Evolutionary conservation across 192 early-diverging fungal species (phyloP).

Genomic region (Podila verticillata): DNA sequence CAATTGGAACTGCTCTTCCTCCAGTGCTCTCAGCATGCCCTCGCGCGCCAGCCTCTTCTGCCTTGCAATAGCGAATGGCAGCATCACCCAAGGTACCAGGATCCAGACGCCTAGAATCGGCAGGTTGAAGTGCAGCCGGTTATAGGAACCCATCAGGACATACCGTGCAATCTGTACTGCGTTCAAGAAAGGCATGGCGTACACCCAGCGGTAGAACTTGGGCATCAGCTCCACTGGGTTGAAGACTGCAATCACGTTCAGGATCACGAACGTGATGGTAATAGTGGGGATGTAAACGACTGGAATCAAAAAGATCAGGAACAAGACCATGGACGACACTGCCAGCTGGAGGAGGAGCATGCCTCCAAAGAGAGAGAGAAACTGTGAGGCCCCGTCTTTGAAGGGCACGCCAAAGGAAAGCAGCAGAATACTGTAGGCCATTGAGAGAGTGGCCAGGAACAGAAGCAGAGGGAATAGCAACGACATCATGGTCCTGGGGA

Average conservation of each 20-base stretch:
- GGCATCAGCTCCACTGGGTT: conserved; percentile 51
- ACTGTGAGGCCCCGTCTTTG: conserved; percentile 17
- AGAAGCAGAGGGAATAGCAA: conserved; percentile 16
- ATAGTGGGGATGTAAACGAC: conserved; percentile 36
- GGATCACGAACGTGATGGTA: conserved; percentile 43
- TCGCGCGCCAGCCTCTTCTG: conserved; percentile 28
- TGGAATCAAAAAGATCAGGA: conserved; percentile 40
- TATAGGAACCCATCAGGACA: conserved; percentile 57
- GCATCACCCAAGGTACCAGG: conserved; percentile 19
- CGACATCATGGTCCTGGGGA: conserved; percentile 11
- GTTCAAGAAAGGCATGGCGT: conserved; percentile 60
- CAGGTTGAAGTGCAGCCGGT: conserved; percentile 44
- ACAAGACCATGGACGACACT: conserved; percentile 38
- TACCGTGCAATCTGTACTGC: conserved; percentile 51
- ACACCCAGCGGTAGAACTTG: conserved; percentile 49
- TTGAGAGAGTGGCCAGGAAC: conserved; percentile 19
- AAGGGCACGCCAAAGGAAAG: conserved; percentile 33
- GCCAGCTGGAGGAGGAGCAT: conserved; percentile 38
- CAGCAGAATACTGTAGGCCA: conserved; percentile 28
- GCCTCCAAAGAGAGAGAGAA: conserved; percentile 35
- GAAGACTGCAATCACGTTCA: conserved; percentile 53
- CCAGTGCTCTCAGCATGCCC: background rate
- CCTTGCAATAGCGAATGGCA: conserved; percentile 39
- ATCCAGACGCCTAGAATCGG: conserved; percentile 54
- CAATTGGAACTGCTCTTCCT: conserved; percentile 6